A percentile compares a stretch with the other conserved stretches of the same genome.
Evolutionary conservation across 1,139 yeast genomes (phyloP).

Genomic region (Eremothecium sinecaudum): DNA sequence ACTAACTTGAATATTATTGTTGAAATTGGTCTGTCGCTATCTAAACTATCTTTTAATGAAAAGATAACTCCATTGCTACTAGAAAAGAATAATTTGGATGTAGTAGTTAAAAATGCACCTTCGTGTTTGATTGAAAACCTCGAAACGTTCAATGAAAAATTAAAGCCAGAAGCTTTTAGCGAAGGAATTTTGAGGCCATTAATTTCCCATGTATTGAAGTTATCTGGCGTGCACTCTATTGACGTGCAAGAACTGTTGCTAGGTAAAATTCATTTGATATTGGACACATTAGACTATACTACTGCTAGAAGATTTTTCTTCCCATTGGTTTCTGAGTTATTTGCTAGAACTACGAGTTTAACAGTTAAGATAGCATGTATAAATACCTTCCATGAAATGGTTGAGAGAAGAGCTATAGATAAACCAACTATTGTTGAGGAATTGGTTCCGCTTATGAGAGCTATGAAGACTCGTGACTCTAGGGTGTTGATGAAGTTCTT

Average conservation of each 20-base stretch:
- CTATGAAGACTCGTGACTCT: conserved; percentile 70
- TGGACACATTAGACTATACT: conserved; percentile 55
- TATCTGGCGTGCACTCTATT: conserved; percentile 18
- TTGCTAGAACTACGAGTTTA: conserved; percentile 73
- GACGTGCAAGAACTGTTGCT: conserved; percentile 52
- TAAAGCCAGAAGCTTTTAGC: conserved; percentile 36
- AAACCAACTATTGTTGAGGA: conserved; percentile 65
- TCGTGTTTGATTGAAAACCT: conserved; percentile 49
- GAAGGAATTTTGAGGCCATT: conserved; percentile 35
- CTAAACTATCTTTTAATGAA: conserved; percentile 71
- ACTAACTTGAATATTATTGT: conserved; percentile 49
- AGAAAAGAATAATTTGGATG: conserved; percentile 27
- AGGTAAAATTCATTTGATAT: conserved; percentile 36
- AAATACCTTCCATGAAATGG: conserved; percentile 50
- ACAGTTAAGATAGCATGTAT: conserved; percentile 67
- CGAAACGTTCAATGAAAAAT: conserved; percentile 41
- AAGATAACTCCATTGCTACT: conserved; percentile 45
- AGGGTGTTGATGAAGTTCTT: conserved; percentile 51
- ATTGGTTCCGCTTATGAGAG: conserved; percentile 62
- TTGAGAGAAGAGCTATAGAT: conserved; percentile 56
- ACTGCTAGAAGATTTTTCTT: conserved; percentile 63
- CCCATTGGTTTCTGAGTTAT: conserved; percentile 63
- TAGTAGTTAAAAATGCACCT: conserved; percentile 42
- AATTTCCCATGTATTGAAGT: conserved; percentile 20
- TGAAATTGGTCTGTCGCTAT: conserved; percentile 55